A percentile compares a stretch with the other conserved stretches of the same genome.
Evolutionary conservation across 805 yeast species (phyloP).

Genomic region (Metschnikowia amazonensis): DNA sequence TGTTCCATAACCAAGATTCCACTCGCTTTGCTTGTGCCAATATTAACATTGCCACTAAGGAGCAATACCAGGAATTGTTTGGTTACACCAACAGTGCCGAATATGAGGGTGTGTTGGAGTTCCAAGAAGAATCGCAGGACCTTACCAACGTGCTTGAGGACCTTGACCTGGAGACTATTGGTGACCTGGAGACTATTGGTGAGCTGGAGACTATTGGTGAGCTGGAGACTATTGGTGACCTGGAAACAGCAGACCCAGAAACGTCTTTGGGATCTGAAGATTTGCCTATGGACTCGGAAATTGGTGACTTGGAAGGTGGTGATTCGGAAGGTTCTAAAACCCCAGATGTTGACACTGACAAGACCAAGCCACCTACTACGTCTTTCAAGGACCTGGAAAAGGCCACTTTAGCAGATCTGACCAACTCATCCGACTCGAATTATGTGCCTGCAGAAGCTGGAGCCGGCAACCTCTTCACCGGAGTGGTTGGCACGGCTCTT

Average conservation of each 20-base stretch:
- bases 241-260: too few species aligned
- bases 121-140: not conserved
- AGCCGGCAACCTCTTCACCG: conserved; percentile 8
- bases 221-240: too few species aligned
- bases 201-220: too few species aligned
- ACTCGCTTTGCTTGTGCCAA: conserved; percentile 19
- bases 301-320: too few species aligned
- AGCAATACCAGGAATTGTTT: conserved; percentile 13
- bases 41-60: conserved; percentile 16
- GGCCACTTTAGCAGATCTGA: not conserved
- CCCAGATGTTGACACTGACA: too few species aligned
- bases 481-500: conserved; percentile 11
- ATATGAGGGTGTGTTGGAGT: not conserved
- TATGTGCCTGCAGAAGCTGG: conserved; percentile 11
- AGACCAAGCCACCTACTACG: too few species aligned
- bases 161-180: too few species aligned
- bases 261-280: too few species aligned
- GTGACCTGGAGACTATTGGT: too few species aligned
- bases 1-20: conserved; percentile 15
- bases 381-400: not conserved
- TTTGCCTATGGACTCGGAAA: too few species aligned
- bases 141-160: too few species aligned
- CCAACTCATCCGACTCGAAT: conserved; percentile 1
- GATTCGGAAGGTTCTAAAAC: too few species aligned
- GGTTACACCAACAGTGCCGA: not conserved